Evolutionary conservation across 768 basidiomycete genomes (phyloP).

Genomic region (Suillus brevipes): DNA sequence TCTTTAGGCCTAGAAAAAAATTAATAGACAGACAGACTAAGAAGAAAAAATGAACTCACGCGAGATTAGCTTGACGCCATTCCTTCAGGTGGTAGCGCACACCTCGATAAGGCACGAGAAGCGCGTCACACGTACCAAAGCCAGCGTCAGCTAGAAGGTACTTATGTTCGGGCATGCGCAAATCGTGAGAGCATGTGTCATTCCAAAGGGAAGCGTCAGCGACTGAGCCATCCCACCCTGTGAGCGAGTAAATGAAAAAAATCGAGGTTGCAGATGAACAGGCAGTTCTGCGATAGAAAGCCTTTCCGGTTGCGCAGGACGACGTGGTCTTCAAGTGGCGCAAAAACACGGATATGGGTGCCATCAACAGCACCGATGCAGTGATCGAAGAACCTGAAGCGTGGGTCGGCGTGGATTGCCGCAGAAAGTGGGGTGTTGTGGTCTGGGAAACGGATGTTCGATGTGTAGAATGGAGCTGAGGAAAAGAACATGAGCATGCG

Average conservation of each 20-base stretch:
- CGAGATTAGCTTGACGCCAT: not conserved
- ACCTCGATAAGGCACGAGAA: slow-evolving; percentile 23
- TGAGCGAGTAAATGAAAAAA: slow-evolving; percentile 12
- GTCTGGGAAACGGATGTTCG: not conserved
- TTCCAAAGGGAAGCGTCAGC: slow-evolving; percentile 14
- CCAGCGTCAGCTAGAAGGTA: slow-evolving; percentile 8
- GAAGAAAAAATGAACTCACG: not conserved
- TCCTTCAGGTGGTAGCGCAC: slow-evolving; percentile 35
- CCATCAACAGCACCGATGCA: slow-evolving; percentile 8
- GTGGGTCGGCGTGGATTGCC: not conserved
- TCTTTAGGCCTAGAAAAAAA: not conserved
- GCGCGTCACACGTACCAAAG: slow-evolving; percentile 16
- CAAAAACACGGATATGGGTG: slow-evolving; percentile 4
- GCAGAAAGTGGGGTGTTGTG: not conserved
- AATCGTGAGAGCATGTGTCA: slow-evolving; percentile 6
- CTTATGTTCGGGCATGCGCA: slow-evolving; percentile 25
- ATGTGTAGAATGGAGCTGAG: too few species aligned
- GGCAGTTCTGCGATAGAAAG: slow-evolving; percentile 12
- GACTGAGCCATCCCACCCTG: slow-evolving; percentile 14
- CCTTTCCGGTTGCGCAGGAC: slow-evolving; percentile 13
- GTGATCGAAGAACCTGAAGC: slow-evolving; percentile 1
- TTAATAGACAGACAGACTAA: not conserved
- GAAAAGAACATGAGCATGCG: too few species aligned
- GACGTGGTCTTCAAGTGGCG: not conserved
- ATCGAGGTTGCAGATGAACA: slow-evolving; percentile 14